These are phyloP conservation scores for Sarocladiaceae sp. DNA, from an alignment of 2,329 filamentous ascomycete species.

Conservation along the genomic window DNA sequence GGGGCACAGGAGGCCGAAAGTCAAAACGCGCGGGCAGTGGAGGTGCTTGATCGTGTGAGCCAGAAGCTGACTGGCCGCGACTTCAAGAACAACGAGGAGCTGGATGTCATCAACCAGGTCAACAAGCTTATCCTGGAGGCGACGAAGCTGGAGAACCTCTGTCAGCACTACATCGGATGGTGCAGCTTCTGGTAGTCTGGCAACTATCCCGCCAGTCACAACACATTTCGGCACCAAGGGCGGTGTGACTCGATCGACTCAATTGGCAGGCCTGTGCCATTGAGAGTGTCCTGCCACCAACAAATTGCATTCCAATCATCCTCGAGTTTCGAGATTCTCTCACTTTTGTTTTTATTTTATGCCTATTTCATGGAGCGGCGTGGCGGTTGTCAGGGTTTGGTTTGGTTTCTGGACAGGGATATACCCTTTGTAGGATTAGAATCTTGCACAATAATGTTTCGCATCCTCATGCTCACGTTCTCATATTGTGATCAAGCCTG, in stretches of 20 bases:
- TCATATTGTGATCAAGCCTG: no score
- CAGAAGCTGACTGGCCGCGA: slow-evolving; percentile 94
- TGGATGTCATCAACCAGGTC: slow-evolving; percentile 81
- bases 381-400: background rate
- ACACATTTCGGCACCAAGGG: no score
- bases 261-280: no score
- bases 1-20: slow-evolving; percentile 56
- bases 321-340: background rate
- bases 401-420: slow-evolving; percentile 4
- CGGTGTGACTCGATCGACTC: no score
- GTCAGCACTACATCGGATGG: slow-evolving; percentile 98
- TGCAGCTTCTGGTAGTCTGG: slow-evolving; percentile 83
- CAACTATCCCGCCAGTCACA: no score
- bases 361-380: background rate
- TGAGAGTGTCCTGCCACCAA: background rate
- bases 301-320: background rate
- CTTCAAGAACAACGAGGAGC: slow-evolving; percentile 79
- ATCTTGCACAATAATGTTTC: background rate
- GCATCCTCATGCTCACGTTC: slow-evolving; percentile 3
- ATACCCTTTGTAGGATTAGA: slow-evolving; percentile 6
- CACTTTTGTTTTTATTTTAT: slow-evolving; percentile 1
- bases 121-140: slow-evolving; percentile 93
- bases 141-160: slow-evolving; percentile 94
- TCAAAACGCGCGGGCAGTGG: slow-evolving; percentile 87
- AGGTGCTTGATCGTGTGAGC: slow-evolving; percentile 85